phyloP scores from a whole-genome alignment of 164 flowering plant genomes.

The Litsea cubeba region DNA sequence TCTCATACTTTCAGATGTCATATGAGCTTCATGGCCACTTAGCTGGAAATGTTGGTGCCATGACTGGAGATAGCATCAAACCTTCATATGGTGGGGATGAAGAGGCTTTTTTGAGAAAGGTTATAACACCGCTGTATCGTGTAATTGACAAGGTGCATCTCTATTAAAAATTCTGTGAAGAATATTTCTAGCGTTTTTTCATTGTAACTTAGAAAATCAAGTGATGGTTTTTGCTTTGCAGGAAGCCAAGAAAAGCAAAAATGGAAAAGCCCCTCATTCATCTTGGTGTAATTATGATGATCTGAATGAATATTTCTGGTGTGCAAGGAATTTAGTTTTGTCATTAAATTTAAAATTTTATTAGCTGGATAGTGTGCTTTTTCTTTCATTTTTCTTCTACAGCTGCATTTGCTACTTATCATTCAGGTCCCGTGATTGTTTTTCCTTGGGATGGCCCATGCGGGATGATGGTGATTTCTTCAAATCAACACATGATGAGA shows the following conservation, averaged over 20 bases:
- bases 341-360: constrained; percentile 6
- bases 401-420: constrained; percentile 5
- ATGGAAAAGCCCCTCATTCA: constrained; percentile 81
- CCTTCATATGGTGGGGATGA: constrained; percentile 99
- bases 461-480: constrained; percentile 95
- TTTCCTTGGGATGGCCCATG: constrained; percentile 99
- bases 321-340: constrained; percentile 15
- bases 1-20: constrained; percentile 71
- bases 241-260: constrained; percentile 70
- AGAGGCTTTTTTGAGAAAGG: constrained; percentile 92
- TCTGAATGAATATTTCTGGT: constrained; percentile 98
- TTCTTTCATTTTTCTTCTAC: background rate
- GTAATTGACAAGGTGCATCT: constrained; percentile 71
- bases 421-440: constrained; percentile 84
- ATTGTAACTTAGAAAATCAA: background rate
- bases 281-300: constrained; percentile 98
- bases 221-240: constrained; percentile 22
- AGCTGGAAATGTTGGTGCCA: constrained; percentile 96
- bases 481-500: constrained; percentile 56
- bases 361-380: constrained; percentile 2
- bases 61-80: constrained; percentile 93
- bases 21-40: constrained; percentile 93
- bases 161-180: constrained; percentile 6
- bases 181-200: background rate
- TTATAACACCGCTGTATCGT: constrained; percentile 84